phyloP scores from a whole-genome alignment of 2,329 filamentous ascomycete species.

The Magnaporthiopsis poae region DNA sequence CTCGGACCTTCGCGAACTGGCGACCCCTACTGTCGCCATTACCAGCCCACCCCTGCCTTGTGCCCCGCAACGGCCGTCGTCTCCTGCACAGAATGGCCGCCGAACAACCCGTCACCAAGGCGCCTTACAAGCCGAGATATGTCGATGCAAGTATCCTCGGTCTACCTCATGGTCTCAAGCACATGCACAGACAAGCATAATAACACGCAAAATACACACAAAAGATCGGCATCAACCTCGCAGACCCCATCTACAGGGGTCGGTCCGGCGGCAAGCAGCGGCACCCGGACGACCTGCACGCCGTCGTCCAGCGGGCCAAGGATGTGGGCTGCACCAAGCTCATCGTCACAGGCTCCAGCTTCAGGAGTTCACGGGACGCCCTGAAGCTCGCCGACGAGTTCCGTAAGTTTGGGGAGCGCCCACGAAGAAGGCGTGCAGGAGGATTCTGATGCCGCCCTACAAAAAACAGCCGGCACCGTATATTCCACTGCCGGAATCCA shows the following conservation, averaged over 20 bases:
- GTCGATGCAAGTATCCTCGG: conserved; percentile 45
- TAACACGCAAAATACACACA: neutral
- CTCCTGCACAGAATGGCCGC: conserved; percentile 3
- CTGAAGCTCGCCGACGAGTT: conserved; percentile 63
- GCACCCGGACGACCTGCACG: conserved; percentile 63
- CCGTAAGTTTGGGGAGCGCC: conserved; percentile 40
- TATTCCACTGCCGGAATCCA: conserved; percentile 91
- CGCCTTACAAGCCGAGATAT: conserved; percentile 41
- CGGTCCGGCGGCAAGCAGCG: conserved; percentile 68
- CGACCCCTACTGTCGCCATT: neutral
- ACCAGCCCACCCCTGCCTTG: neutral
- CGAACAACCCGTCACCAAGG: conserved; percentile 5
- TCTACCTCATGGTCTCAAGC: neutral
- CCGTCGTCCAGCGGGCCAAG: conserved; percentile 67
- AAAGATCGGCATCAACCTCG: conserved; percentile 87
- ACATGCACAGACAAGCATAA: neutral
- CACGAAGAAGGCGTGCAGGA: too few relatives aligned
- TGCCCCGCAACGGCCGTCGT: neutral
- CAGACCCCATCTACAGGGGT: conserved; percentile 82
- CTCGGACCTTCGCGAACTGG: neutral
- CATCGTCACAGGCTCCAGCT: conserved; percentile 85
- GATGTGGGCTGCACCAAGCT: conserved; percentile 77
- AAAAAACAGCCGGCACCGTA: conserved; percentile 57
- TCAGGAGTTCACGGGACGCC: conserved; percentile 66
- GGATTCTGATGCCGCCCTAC: neutral